These are phyloP conservation scores for Chrysosporium keratinophilum DNA, from an alignment of 2,329 filamentous ascomycete species.

Conservation along the genomic window DNA sequence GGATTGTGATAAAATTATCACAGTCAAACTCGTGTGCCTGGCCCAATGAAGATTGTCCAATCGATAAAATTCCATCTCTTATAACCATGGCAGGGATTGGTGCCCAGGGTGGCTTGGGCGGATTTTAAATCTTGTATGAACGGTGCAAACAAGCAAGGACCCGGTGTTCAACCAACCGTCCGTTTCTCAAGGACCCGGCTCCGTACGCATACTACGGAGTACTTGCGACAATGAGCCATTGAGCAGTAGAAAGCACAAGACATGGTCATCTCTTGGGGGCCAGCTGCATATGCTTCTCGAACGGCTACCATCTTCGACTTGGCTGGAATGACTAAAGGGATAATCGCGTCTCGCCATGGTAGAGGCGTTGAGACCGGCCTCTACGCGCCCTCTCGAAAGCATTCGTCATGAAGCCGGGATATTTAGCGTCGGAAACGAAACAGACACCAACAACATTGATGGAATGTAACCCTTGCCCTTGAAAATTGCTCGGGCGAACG, in stretches of 20 bases:
- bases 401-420: background rate
- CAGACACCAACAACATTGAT: background rate
- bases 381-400: background rate
- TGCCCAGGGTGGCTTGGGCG: background rate
- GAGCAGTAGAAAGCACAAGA: background rate
- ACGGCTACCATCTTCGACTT: too few relatives aligned
- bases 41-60: too few relatives aligned
- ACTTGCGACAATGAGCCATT: background rate
- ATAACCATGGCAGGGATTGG: background rate
- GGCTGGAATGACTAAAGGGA: too few relatives aligned
- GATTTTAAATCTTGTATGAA: background rate
- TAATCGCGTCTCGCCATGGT: too few relatives aligned
- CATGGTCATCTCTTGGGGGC: background rate
- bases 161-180: background rate
- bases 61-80: too few relatives aligned
- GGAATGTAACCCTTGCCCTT: background rate
- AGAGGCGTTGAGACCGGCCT: background rate
- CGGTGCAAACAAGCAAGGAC: background rate
- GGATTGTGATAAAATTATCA: too few relatives aligned
- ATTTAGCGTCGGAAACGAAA: background rate
- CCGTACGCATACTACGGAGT: background rate
- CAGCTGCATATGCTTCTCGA: too few relatives aligned
- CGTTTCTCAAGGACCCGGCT: too few relatives aligned
- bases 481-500: background rate
- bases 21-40: too few relatives aligned